These are phyloP conservation scores for Trifolium fragiferum DNA, from an alignment of 306 rosid species.

Conservation along the genomic window DNA sequence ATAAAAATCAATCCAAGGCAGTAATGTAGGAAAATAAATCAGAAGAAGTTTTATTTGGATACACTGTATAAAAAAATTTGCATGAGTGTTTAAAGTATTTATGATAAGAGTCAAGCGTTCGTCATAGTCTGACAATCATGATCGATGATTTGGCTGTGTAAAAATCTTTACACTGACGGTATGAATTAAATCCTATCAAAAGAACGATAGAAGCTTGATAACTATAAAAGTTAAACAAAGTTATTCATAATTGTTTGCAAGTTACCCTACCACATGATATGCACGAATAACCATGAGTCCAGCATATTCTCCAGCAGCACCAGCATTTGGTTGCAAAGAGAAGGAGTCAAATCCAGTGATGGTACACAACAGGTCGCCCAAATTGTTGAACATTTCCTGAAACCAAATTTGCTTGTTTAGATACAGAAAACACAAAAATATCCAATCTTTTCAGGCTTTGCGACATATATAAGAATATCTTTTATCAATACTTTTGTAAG, in stretches of 20 bases:
- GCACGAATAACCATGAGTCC: conserved; percentile 99
- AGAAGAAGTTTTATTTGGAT: conserved; percentile 1
- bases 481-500: conserved; percentile 22
- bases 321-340: conserved; percentile 99
- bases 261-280: conserved; percentile 74
- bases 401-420: conserved; percentile 43
- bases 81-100: background rate
- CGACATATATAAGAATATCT: conserved; percentile 33
- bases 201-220: conserved; percentile 3
- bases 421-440: conserved; percentile 40
- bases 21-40: conserved; percentile 25
- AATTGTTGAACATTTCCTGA: conserved; percentile 92
- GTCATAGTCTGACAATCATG: background rate
- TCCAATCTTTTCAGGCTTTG: conserved; percentile 30
- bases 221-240: conserved; percentile 28
- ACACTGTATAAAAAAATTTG: background rate
- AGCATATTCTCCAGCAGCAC: conserved; percentile 99
- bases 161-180: background rate
- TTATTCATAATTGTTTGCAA: conserved; percentile 14
- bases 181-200: background rate
- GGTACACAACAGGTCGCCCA: conserved; percentile 84
- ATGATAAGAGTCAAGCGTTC: background rate
- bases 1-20: conserved; percentile 1
- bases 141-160: background rate
- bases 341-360: conserved; percentile 98